These are phyloP conservation scores for Russula sp. DNA, from an alignment of 768 basidiomycete species.

Conservation along the genomic window DNA sequence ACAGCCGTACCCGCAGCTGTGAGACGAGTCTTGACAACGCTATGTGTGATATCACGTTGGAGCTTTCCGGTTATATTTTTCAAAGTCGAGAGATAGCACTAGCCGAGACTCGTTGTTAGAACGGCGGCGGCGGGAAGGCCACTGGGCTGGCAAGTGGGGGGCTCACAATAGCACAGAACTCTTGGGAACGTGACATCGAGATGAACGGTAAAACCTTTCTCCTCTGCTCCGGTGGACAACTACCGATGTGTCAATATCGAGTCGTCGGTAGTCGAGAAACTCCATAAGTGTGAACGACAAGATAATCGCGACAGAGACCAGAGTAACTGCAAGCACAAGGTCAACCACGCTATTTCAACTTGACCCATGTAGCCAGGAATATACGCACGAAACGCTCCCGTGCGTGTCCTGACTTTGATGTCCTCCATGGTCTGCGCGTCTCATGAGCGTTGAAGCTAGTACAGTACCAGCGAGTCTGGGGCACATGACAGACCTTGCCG, in stretches of 20 bases:
- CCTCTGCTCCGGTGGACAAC: conserved; percentile 93
- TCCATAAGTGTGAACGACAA: conserved; percentile 87
- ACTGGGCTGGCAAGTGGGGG: background rate
- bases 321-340: conserved; percentile 60
- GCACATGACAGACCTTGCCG: conserved; percentile 70
- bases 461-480: background rate
- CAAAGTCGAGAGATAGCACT: conserved; percentile 96
- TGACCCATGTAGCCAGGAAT: background rate
- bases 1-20: conserved; percentile 54
- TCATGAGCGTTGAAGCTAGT: background rate
- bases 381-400: conserved; percentile 78
- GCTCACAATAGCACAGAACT: conserved; percentile 94
- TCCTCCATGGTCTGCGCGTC: conserved; percentile 88
- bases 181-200: conserved; percentile 93
- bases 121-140: background rate
- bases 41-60: conserved; percentile 87
- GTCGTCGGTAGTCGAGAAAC: conserved; percentile 88
- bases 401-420: conserved; percentile 97
- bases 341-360: conserved; percentile 1
- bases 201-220: conserved; percentile 82
- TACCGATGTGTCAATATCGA: conserved; percentile 85
- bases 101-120: conserved; percentile 1
- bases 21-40: conserved; percentile 78
- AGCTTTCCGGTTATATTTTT: conserved; percentile 98
- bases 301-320: conserved; percentile 89